Base-by-base conservation (phyloP, 768 basidiomycete species). In the Cubamyces lactineus region DNA sequence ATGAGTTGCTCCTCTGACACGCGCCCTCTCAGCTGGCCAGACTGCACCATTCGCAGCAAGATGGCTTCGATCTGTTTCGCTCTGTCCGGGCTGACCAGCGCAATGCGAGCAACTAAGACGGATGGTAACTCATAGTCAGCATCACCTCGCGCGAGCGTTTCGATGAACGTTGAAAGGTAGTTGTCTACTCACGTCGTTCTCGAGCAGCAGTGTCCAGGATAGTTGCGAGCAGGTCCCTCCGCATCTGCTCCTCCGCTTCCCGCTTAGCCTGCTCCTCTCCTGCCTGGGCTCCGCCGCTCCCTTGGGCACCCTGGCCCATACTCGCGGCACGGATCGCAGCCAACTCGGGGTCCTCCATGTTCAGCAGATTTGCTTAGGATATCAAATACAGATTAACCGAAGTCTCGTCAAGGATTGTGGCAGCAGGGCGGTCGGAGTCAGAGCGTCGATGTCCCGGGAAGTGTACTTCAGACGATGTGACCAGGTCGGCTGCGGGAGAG, bases 1-100 rank as follows among this genome's bases (percentile, higher is more conserved):
- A 97, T 92, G 56, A 97, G 80, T 72, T 94, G 92, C 49, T 81
- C 77, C 71, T 97, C 94, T 28, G 81, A 84, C 42, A 96, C 88
- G 28, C 86, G 79, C 1, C 87, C 88, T 46, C 88, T 82, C 41
- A 96, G 73, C 72, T 94, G 92, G 7, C 94, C 92, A 0, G 84
- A 80, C 75, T 93, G 91, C 8, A 87, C 92, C 90, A 94, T 93
- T 42, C 91, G 82, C 42, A 90, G 66, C 34, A 96, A 78, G 59
- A 94, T 85, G 3, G 76, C 78, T 74, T 95, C 91, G 66, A 96
- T 91, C 72, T 93, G 86, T 64, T 82, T 82, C 17, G 92, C 89
- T 71, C 92, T 80, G 42, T 91, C 86, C 0, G 92, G 88, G 66
- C 91, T 90, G 67, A 96, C 94, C 28, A 96, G 85, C 4, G 88